These are phyloP conservation scores for Trametes polyzona DNA, from an alignment of 1,284 basidiomycete species.

Conservation along the genomic window DNA sequence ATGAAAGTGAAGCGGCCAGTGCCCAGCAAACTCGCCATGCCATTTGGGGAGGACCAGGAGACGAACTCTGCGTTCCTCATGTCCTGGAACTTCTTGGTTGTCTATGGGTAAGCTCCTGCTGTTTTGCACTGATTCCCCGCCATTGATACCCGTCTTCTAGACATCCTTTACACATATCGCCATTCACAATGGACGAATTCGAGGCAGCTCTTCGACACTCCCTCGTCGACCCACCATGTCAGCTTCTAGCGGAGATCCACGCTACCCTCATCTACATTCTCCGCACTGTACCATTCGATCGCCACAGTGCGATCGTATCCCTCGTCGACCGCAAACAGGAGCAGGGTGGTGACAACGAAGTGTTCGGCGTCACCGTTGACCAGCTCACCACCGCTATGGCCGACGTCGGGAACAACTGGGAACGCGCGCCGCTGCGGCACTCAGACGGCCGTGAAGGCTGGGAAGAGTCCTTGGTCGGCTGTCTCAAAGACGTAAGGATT, in stretches of 20 bases:
- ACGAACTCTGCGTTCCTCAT: constrained; percentile 87
- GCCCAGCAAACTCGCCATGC: constrained; percentile 65
- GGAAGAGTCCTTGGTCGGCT: constrained; percentile 88
- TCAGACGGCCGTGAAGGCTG: constrained; percentile 74
- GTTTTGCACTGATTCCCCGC: constrained; percentile 2
- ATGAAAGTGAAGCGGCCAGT: constrained; percentile 71
- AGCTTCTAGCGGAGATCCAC: constrained; percentile 88
- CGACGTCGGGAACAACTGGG: constrained; percentile 82
- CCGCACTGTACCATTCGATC: constrained; percentile 73
- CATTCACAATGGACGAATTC: constrained; percentile 93
- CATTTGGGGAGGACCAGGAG: constrained; percentile 73
- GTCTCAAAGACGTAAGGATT: constrained; percentile 81
- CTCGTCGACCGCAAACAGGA: constrained; percentile 55
- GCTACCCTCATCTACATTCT: constrained; percentile 88
- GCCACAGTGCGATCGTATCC: constrained; percentile 73
- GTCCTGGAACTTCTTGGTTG: constrained; percentile 91
- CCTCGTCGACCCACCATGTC: constrained; percentile 69
- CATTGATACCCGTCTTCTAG: constrained; percentile 42
- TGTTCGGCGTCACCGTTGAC: constrained; percentile 61
- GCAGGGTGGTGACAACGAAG: constrained; percentile 41
- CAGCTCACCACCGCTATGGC: constrained; percentile 65
- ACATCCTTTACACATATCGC: constrained; percentile 86
- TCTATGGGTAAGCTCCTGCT: constrained; percentile 75
- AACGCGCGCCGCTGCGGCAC: constrained; percentile 69
- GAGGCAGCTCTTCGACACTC: constrained; percentile 86